phyloP scores from a whole-genome alignment of 2,329 filamentous ascomycete genomes.

The Ilyonectria destructans region DNA sequence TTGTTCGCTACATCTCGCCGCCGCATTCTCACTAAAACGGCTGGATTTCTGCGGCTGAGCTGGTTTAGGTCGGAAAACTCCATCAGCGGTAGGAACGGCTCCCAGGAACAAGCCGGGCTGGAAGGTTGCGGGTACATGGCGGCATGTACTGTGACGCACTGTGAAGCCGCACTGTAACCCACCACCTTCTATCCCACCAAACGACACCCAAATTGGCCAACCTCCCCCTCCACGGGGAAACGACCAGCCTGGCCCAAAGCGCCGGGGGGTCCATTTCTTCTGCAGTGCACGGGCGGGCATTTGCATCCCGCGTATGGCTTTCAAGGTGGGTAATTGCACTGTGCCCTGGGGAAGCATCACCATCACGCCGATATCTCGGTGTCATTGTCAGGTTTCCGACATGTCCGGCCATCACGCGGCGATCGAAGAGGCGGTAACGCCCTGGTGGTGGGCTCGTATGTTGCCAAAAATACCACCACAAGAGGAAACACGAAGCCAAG shows the following conservation, averaged over 20 bases:
- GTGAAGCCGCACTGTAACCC: constrained; percentile 17
- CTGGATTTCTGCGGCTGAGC: not conserved
- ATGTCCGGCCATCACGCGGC: constrained; percentile 18
- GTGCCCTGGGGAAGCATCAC: not conserved
- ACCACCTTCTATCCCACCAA: constrained; percentile 11
- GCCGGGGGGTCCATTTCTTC: constrained; percentile 18
- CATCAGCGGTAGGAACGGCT: constrained; percentile 10
- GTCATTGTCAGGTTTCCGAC: constrained; percentile 5
- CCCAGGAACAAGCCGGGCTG: constrained; percentile 10
- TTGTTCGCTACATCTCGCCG: not conserved
- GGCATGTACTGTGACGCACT: not conserved
- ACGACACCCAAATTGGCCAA: constrained; percentile 4
- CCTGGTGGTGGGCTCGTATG: constrained; percentile 32
- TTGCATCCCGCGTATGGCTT: constrained; percentile 10
- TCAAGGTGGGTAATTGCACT: constrained; percentile 6
- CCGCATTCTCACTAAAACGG: not conserved
- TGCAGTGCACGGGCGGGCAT: constrained; percentile 18
- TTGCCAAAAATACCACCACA: constrained; percentile 25
- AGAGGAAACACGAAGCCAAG: constrained; percentile 19
- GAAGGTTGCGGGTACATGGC: constrained; percentile 5
- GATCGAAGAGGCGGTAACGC: constrained; percentile 30
- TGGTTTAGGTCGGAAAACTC: constrained; percentile 2
- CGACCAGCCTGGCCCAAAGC: constrained; percentile 13
- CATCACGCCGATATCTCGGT: constrained; percentile 27
- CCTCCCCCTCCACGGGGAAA: constrained; percentile 27